Conservation (phyloP, 164 flowering plant species). For the Amborella trichopoda region DNA sequence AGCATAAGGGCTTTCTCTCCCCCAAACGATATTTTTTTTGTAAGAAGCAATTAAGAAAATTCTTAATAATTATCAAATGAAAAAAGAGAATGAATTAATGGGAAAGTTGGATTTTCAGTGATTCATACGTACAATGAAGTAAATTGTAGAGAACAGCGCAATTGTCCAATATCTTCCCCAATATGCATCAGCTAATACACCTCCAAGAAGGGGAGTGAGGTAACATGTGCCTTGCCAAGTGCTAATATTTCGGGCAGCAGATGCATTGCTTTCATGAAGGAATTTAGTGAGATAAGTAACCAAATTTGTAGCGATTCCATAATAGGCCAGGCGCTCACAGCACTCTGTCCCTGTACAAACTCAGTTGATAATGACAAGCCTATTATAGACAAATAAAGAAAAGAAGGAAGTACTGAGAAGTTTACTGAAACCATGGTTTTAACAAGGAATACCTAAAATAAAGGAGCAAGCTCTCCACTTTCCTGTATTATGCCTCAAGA, state of each 20-base stretch:
- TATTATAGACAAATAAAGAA: not conserved
- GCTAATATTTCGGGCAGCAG: slow-evolving; percentile 78
- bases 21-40: too few relatives aligned
- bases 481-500: slow-evolving; percentile 55
- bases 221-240: slow-evolving; percentile 91
- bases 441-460: slow-evolving; percentile 42
- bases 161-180: slow-evolving; percentile 96
- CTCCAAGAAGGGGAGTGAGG: slow-evolving; percentile 79
- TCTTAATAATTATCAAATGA: too few relatives aligned
- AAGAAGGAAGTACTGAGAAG: not conserved
- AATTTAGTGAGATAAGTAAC: slow-evolving; percentile 66
- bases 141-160: slow-evolving; percentile 65
- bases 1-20: too few relatives aligned
- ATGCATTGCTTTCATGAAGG: slow-evolving; percentile 65
- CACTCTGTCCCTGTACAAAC: slow-evolving; percentile 63
- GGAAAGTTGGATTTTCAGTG: too few relatives aligned
- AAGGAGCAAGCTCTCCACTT: slow-evolving; percentile 92
- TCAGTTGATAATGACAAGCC: not conserved
- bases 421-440: not conserved
- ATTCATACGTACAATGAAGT: slow-evolving; percentile 45
- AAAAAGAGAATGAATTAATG: too few relatives aligned
- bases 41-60: too few relatives aligned
- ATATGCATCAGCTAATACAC: slow-evolving; percentile 79
- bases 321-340: slow-evolving; percentile 85
- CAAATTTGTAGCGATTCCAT: slow-evolving; percentile 79